phyloP scores from a whole-genome alignment of 2,329 filamentous ascomycete genomes.

The Diaporthe helianthi region DNA sequence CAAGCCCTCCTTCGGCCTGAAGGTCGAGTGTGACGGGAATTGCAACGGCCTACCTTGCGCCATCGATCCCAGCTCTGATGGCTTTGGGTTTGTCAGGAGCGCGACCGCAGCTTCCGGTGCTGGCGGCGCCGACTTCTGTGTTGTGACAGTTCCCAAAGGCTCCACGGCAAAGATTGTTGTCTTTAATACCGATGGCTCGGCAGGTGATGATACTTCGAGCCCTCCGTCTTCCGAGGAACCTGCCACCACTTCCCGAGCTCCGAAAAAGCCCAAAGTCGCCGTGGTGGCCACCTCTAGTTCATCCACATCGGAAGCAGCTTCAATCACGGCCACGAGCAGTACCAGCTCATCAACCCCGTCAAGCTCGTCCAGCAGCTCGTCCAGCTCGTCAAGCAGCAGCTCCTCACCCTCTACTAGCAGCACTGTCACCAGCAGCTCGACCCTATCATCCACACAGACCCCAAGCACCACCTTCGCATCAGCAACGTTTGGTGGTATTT shows the following conservation, averaged over 20 bases:
- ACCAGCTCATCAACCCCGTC: too few species aligned
- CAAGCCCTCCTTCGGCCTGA: constrained; percentile 71
- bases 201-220: constrained; percentile 37
- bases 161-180: constrained; percentile 72
- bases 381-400: constrained; percentile 17
- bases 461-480: constrained; percentile 35
- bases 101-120: constrained; percentile 63
- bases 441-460: constrained; percentile 35
- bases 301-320: constrained; percentile 34
- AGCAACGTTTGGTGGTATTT: constrained; percentile 52
- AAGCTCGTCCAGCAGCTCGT: constrained; percentile 10
- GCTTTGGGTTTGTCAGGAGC: constrained; percentile 66
- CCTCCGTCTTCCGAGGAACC: constrained; percentile 38
- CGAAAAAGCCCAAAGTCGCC: background rate
- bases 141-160: constrained; percentile 76
- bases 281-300: constrained; percentile 27
- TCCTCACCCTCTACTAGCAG: constrained; percentile 23
- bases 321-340: constrained; percentile 34
- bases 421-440: constrained; percentile 1
- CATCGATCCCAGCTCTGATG: constrained; percentile 66
- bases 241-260: constrained; percentile 35
- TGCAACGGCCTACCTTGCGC: constrained; percentile 79
- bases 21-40: constrained; percentile 70
- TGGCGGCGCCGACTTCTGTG: constrained; percentile 74
- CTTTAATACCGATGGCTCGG: constrained; percentile 54